Evolutionary conservation across 106 monocot species (phyloP).

Genomic region (Triglochin maritima): DNA sequence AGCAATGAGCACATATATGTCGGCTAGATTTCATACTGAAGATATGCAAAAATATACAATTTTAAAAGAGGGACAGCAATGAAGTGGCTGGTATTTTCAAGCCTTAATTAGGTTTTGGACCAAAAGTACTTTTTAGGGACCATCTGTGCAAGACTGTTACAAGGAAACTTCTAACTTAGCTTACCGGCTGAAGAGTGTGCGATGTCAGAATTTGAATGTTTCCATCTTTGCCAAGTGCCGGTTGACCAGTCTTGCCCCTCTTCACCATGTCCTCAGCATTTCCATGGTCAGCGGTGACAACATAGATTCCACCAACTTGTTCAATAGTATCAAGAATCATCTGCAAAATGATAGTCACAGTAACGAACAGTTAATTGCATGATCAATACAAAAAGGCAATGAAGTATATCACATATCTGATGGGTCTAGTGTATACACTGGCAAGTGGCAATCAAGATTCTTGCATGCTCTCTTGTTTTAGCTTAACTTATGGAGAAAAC

Average conservation of each 20-base stretch:
- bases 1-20: not conserved
- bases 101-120: no score
- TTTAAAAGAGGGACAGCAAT: no score
- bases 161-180: not conserved
- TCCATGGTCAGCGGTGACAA: conserved; percentile 29
- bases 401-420: no score
- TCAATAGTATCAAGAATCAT: conserved; percentile 28
- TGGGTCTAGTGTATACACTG: no score
- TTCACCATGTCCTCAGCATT: conserved; percentile 36
- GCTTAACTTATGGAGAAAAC: no score
- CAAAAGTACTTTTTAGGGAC: no score
- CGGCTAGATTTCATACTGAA: no score
- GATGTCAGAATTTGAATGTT: conserved; percentile 28
- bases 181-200: conserved; percentile 33
- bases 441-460: no score
- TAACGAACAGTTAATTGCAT: not conserved
- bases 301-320: conserved; percentile 19
- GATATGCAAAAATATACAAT: no score
- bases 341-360: conserved; percentile 1
- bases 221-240: conserved; percentile 15
- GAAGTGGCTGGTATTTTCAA: no score
- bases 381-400: no score
- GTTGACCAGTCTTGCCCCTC: conserved; percentile 21
- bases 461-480: no score
- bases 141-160: not conserved